Percentiles rank a stretch among this genome's conserved stretches.
Evolutionary conservation across 495 filamentous ascomycete genomes (phyloP).

Genomic region (Lindgomyces ingoldianus): DNA sequence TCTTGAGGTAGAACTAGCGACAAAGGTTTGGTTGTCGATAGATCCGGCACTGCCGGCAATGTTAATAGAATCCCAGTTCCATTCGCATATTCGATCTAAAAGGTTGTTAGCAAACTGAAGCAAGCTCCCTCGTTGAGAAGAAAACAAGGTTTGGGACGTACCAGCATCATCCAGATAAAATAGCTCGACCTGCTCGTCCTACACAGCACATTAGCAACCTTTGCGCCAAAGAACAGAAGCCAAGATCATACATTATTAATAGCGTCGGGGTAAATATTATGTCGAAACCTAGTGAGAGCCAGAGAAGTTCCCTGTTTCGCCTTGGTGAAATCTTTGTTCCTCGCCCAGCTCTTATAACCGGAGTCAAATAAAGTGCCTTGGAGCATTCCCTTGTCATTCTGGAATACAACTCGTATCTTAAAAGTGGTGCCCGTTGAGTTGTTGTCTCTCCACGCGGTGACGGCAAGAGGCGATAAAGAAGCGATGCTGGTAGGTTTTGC

Average conservation of each 20-base stretch:
- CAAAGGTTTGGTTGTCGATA: background rate
- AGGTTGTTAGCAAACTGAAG: too few species aligned
- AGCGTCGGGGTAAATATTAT: background rate
- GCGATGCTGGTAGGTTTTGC: background rate
- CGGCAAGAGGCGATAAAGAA: background rate
- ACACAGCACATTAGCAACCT: too few species aligned
- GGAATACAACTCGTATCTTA: background rate
- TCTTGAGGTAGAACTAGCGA: background rate
- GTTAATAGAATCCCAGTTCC: background rate
- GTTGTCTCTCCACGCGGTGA: background rate
- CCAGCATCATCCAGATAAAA: background rate
- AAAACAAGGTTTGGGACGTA: too few species aligned
- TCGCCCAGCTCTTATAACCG: background rate
- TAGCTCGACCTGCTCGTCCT: background rate
- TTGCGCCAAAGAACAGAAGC: too few species aligned
- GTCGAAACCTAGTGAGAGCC: background rate
- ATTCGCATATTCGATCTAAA: background rate
- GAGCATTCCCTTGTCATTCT: background rate
- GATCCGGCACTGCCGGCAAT: background rate
- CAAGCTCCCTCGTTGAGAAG: too few species aligned
- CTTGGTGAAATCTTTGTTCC: background rate
- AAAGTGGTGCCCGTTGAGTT: background rate
- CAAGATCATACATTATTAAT: too few species aligned
- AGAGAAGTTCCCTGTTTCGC: background rate
- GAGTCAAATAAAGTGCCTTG: background rate